phyloP scores from a whole-genome alignment of 768 basidiomycete genomes.

The Pisolithus orientalis region DNA sequence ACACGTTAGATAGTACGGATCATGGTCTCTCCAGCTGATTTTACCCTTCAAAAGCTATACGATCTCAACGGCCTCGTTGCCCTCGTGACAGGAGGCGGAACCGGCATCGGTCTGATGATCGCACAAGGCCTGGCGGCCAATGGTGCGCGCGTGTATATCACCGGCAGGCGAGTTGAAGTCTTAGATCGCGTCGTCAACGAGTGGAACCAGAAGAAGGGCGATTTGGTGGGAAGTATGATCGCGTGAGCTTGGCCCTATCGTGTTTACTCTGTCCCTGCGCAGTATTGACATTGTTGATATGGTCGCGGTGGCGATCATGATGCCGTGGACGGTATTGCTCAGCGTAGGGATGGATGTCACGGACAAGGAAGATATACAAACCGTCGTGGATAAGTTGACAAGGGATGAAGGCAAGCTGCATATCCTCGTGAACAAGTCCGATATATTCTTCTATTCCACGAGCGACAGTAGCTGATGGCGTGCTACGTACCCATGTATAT shows the following conservation, averaged over 20 bases:
- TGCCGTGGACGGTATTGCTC: neutral
- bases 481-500: neutral
- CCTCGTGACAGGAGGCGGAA: slow-evolving; percentile 44
- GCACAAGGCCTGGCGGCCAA: slow-evolving; percentile 66
- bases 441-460: neutral
- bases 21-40: slow-evolving; percentile 20
- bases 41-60: slow-evolving; percentile 30
- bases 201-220: slow-evolving; percentile 36
- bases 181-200: slow-evolving; percentile 50
- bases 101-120: slow-evolving; percentile 59
- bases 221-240: slow-evolving; percentile 42
- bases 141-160: slow-evolving; percentile 79
- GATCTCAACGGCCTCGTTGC: slow-evolving; percentile 54
- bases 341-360: slow-evolving; percentile 72
- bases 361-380: slow-evolving; percentile 56
- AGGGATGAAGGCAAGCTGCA: slow-evolving; percentile 60
- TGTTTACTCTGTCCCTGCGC: neutral
- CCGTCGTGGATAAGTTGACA: slow-evolving; percentile 36
- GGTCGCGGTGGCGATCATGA: neutral
- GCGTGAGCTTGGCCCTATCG: slow-evolving; percentile 38
- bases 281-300: neutral
- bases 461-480: slow-evolving; percentile 1
- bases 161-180: slow-evolving; percentile 59
- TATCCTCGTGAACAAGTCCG: slow-evolving; percentile 78
- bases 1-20: neutral